Evolutionary conservation across 495 filamentous ascomycete genomes (phyloP), one percentile per base, ranked within the genome.

Genomic region (Penicillium daleae): DNA sequence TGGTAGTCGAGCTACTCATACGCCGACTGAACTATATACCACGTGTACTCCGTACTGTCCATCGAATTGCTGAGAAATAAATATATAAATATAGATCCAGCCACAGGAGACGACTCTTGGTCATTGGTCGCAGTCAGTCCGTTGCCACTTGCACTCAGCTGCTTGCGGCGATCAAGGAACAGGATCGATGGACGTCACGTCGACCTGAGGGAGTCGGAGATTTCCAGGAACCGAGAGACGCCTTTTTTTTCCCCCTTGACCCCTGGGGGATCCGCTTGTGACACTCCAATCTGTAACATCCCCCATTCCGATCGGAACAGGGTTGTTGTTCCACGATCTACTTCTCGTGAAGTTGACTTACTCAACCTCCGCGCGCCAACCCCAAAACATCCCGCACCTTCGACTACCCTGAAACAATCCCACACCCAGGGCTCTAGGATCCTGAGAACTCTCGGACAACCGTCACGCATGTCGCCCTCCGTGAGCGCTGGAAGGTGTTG

Each of bases 401-500:
- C 51, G 17, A 54, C 31, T 22, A 33, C 32, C 31, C 51, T 54
- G 51, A 54, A 54, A 54, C 51, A n/a, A 54, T 19, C 51, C 29
- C 31, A 17, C 31, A 31, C 51, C 46, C 42, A 21, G 42, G 24
- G 7, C 27, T 7, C 49, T 32, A n/a, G 12, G 24, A 27, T 52
- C 22, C 49, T 32, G 49, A 13, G 31, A 27, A n/a, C 6, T 54
- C 31, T 24, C 13, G 51, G 32, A 40, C 39, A 12, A 13, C 44
- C 40, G 17, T 32, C 57, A 57, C 63, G 54, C 53, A 71, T 71
- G 70, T 61, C 56, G 61, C 37, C 17, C 21, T 32, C 29, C 26
- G 27, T 49, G 56, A 26, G 61, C 60, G 61, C 56, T 56, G 53
- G 62, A 51, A 62, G 70, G 64, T 71, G 67, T 65, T 69, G 59